These are phyloP conservation scores for Penicillium bovifimosum DNA, from an alignment of 495 filamentous ascomycete genomes.

Conservation along the genomic window DNA sequence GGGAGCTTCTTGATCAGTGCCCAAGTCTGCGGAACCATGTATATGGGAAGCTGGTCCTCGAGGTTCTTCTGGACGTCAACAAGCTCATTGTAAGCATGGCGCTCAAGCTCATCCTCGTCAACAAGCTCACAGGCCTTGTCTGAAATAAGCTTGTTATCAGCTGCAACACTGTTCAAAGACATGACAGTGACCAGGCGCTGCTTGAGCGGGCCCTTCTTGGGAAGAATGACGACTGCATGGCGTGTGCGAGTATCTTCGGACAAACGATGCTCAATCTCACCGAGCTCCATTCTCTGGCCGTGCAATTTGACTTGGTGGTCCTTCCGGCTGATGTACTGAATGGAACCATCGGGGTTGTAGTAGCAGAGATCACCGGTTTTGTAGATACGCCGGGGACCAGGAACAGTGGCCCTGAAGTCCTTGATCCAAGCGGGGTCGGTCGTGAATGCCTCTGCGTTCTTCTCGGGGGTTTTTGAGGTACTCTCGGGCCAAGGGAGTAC, in stretches of 20 bases:
- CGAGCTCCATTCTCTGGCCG: slow-evolving; percentile 64
- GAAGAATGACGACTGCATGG: slow-evolving; percentile 45
- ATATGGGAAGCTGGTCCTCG: slow-evolving; percentile 34
- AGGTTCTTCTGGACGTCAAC: slow-evolving; percentile 36
- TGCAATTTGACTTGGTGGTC: slow-evolving; percentile 63
- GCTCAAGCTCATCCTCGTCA: slow-evolving; percentile 19
- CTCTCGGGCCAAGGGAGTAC: slow-evolving; percentile 43
- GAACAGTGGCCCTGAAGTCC: slow-evolving; percentile 16
- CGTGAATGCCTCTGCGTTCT: slow-evolving; percentile 47
- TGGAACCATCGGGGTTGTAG: slow-evolving; percentile 49
- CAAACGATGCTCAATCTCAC: slow-evolving; percentile 43
- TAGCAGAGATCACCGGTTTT: slow-evolving; percentile 48
- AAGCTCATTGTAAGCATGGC: slow-evolving; percentile 23
- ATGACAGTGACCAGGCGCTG: slow-evolving; percentile 41
- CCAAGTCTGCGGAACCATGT: slow-evolving; percentile 48
- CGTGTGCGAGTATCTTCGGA: slow-evolving; percentile 28
- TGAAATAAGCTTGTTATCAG: slow-evolving; percentile 27
- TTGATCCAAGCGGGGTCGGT: slow-evolving; percentile 32
- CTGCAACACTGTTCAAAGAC: slow-evolving; percentile 30
- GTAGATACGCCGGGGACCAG: slow-evolving; percentile 36
- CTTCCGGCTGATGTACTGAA: slow-evolving; percentile 53
- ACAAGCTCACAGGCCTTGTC: slow-evolving; percentile 35
- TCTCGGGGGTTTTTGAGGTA: slow-evolving; percentile 49
- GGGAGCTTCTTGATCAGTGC: slow-evolving; percentile 39
- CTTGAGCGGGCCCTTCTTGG: slow-evolving; percentile 35